A percentile compares a stretch with the other conserved stretches of the same genome.
Evolutionary conservation across 495 filamentous ascomycete species (phyloP).

Genomic region (Tuber melanosporum): DNA sequence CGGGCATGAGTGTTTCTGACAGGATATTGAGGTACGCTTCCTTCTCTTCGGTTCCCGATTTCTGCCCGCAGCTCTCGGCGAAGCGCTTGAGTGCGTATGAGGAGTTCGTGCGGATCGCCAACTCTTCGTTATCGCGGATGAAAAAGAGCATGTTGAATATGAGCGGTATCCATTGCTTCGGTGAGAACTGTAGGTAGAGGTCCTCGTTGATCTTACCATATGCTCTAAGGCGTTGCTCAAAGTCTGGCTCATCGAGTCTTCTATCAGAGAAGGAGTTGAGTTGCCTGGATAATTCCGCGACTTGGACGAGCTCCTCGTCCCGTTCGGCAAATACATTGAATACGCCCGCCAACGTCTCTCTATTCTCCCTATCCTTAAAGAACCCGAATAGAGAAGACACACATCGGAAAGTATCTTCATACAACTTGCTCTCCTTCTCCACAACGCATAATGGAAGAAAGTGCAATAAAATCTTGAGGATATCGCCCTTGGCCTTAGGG

Average conservation of each 20-base stretch:
- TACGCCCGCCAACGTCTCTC: constrained; percentile 64
- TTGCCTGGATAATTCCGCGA: constrained; percentile 65
- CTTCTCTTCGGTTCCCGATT: constrained; percentile 42
- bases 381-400: constrained; percentile 73
- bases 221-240: constrained; percentile 68
- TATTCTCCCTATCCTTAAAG: constrained; percentile 71
- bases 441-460: constrained; percentile 61
- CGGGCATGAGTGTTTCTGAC: constrained; percentile 60
- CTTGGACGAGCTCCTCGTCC: constrained; percentile 54
- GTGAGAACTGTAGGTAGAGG: constrained; percentile 50
- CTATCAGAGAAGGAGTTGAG: constrained; percentile 67
- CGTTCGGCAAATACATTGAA: constrained; percentile 60
- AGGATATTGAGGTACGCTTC: constrained; percentile 52
- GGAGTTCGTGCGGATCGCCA: constrained; percentile 74
- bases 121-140: constrained; percentile 78
- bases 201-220: constrained; percentile 66
- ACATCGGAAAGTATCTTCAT: constrained; percentile 55
- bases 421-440: constrained; percentile 53
- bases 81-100: constrained; percentile 76
- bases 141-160: constrained; percentile 85
- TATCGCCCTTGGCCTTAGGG: constrained; percentile 71
- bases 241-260: constrained; percentile 76
- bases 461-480: constrained; percentile 66
- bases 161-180: constrained; percentile 84
- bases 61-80: constrained; percentile 53